Evolutionary conservation across 495 filamentous ascomycete species (phyloP).

Genomic region (Aspergillus avenaceus): DNA sequence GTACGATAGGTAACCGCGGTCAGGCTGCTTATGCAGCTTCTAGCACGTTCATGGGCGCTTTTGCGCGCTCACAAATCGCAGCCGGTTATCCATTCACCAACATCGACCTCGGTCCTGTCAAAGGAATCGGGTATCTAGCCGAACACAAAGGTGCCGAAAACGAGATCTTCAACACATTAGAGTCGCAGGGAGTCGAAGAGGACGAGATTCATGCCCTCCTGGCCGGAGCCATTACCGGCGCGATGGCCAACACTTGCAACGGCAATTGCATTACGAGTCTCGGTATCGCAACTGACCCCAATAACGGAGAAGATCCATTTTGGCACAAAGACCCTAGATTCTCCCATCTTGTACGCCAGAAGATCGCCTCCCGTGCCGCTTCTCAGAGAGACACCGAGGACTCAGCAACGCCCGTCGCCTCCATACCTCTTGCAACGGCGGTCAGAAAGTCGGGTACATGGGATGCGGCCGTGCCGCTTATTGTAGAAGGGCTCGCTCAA

Average conservation of each 20-base stretch:
- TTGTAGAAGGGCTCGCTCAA: constrained; percentile 20
- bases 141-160: constrained; percentile 18
- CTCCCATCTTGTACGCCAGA: constrained; percentile 22
- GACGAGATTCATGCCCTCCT: constrained; percentile 25
- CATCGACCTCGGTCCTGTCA: constrained; percentile 38
- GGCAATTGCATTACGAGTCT: constrained; percentile 26
- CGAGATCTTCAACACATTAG: constrained; percentile 16
- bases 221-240: constrained; percentile 23
- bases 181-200: constrained; percentile 20
- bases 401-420: constrained; percentile 1
- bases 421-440: constrained; percentile 17
- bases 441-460: constrained; percentile 14
- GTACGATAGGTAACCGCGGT: constrained; percentile 37
- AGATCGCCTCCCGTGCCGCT: constrained; percentile 13
- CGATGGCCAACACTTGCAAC: constrained; percentile 19
- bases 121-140: constrained; percentile 36
- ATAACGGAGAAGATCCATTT: constrained; percentile 18
- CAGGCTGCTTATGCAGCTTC: constrained; percentile 44
- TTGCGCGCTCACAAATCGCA: constrained; percentile 28
- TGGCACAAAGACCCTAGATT: constrained; percentile 28
- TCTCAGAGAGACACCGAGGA: constrained; percentile 3
- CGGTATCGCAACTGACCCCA: constrained; percentile 15
- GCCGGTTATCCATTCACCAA: constrained; percentile 29
- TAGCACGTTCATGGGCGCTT: constrained; percentile 37
- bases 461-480: constrained; percentile 12